Evolutionary conservation across 176 grass and related monocot genomes (phyloP).

Genomic region (Oryza nivara): DNA sequence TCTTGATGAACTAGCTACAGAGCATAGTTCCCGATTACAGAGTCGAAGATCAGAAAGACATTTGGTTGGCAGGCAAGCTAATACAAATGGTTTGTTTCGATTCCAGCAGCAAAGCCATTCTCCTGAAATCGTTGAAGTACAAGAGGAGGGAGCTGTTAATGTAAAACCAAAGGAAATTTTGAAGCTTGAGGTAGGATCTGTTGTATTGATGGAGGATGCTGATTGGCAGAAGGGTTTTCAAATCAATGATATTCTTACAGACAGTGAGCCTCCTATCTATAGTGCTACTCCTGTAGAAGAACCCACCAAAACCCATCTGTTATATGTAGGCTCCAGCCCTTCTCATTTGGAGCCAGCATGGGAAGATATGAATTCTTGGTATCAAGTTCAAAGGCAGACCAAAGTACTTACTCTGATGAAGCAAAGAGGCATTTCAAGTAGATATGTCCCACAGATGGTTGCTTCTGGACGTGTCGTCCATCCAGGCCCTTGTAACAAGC

Average conservation of each 20-base stretch:
- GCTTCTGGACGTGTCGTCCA: constrained; percentile 72
- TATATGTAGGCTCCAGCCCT: constrained; percentile 83
- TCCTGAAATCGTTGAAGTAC: constrained; percentile 94
- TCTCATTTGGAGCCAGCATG: constrained; percentile 90
- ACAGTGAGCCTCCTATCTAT: constrained; percentile 79
- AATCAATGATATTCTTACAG: constrained; percentile 70
- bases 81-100: constrained; percentile 67
- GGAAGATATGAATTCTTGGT: constrained; percentile 98
- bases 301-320: constrained; percentile 58
- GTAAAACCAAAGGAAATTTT: constrained; percentile 70
- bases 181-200: constrained; percentile 80
- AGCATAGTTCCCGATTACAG: constrained; percentile 85
- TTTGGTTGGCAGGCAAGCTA: constrained; percentile 66
- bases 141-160: constrained; percentile 60
- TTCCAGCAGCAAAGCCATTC: constrained; percentile 83
- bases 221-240: constrained; percentile 73
- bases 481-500: constrained; percentile 74
- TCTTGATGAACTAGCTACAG: constrained; percentile 77
- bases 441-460: constrained; percentile 77
- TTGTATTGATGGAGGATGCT: constrained; percentile 81
- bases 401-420: constrained; percentile 90
- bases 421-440: constrained; percentile 84
- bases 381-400: constrained; percentile 87
- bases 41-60: constrained; percentile 95
- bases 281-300: constrained; percentile 71